Conservation (phyloP, 2,329 filamentous ascomycete genomes). For the Exophiala phaeomuriformis region DNA sequence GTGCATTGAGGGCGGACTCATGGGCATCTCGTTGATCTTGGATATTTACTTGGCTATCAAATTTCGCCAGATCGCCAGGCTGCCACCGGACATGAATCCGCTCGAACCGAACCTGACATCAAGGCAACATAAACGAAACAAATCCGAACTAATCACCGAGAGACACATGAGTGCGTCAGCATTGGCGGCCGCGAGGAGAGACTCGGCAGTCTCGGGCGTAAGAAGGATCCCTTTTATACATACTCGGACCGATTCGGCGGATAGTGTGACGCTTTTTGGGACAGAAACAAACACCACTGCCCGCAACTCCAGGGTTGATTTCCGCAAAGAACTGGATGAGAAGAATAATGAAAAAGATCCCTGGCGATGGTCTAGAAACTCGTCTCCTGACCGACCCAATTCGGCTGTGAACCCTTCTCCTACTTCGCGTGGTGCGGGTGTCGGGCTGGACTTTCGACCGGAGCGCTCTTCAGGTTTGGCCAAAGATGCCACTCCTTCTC, state of each 20-base stretch:
- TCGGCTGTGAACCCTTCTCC: slow-evolving; percentile 29
- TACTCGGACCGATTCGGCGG: slow-evolving; percentile 59
- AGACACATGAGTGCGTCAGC: slow-evolving; percentile 54
- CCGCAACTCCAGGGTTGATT: slow-evolving; percentile 21
- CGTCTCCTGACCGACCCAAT: slow-evolving; percentile 30
- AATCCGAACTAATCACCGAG: slow-evolving; percentile 48
- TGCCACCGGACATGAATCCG: slow-evolving; percentile 94
- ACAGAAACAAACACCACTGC: slow-evolving; percentile 14
- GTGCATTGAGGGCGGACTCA: slow-evolving; percentile 57
- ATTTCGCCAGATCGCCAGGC: slow-evolving; percentile 71
- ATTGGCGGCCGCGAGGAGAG: slow-evolving; percentile 34
- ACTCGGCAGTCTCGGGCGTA: slow-evolving; percentile 11
- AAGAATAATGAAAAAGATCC: slow-evolving; percentile 19
- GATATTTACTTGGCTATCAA: slow-evolving; percentile 68
- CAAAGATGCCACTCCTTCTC: slow-evolving; percentile 11
- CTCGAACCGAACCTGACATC: slow-evolving; percentile 73
- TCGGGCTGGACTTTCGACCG: slow-evolving; percentile 24
- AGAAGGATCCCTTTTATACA: slow-evolving; percentile 68
- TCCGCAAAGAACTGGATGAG: slow-evolving; percentile 24
- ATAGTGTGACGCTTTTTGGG: slow-evolving; percentile 36
- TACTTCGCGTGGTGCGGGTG: slow-evolving; percentile 23
- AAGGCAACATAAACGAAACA: slow-evolving; percentile 65
- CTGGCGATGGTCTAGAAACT: slow-evolving; percentile 26
- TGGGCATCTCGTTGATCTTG: slow-evolving; percentile 61
- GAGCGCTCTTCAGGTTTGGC: slow-evolving; percentile 22